Evolutionary conservation across 352 stramenopile species (phyloP), one percentile per base, ranked within the genome.

Genomic region (Globisporangium middletonii): DNA sequence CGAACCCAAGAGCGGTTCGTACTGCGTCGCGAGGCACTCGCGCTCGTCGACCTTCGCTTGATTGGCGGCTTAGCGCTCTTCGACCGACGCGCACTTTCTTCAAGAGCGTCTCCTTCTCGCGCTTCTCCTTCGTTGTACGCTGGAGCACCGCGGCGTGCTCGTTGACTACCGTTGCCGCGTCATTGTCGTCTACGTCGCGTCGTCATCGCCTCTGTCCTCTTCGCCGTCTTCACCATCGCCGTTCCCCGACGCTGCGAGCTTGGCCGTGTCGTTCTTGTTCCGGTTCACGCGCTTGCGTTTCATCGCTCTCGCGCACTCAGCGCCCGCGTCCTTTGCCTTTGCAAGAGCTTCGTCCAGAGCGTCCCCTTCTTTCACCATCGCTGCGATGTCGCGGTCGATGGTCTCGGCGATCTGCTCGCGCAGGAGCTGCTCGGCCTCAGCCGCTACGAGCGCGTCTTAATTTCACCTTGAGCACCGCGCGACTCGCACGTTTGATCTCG

Each of bases 391-490:
- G 26, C 51, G 45, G 30, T 60, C 60, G 13, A 62, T 66, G 47
- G 38, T 30, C 45, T 55, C 42, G 23, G 64, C 30, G 43, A 65
- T 43, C 50, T 72, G 60, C 35, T 57, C 60, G 41, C 63, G 55
- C 57, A 46, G 60, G 19, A 58, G 62, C 62, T 65, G 64, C 54
- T 77, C 47, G 19, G 49, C 38, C 45, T 64, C 42, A 0, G 37
- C 55, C 9, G 55, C 55, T 4, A 35, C 35, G 12, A 55, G 38
- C 37, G 55, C 55, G 1, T 61, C 55, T 26, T 62, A 50, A 47
- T 74, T 73, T 83, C 56, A 85, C 84, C 75, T 92, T 92, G 15
- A 92, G 72, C 38, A 82, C 75, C 33, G 82, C 82, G 6, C 82
- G 77, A 69, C 82, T 92, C 51, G 82, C 65, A 3, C 81, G 77